phyloP scores from a whole-genome alignment of 305 asterid genomes.

The Fraxinus velutina region DNA sequence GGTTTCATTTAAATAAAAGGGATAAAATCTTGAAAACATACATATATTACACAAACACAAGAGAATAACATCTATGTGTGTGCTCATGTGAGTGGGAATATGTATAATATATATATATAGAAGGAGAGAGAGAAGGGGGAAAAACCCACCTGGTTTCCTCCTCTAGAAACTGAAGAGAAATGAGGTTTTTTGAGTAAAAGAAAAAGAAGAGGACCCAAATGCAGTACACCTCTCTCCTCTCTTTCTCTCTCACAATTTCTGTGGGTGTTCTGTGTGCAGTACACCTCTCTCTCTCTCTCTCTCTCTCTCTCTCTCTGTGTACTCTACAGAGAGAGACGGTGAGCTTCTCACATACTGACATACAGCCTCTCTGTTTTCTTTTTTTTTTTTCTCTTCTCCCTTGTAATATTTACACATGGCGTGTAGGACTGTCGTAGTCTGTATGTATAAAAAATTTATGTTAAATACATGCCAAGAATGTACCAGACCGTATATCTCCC shows the following conservation, averaged over 20 bases:
- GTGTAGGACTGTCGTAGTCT: not conserved
- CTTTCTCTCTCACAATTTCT: conserved; percentile 33
- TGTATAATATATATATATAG: not conserved
- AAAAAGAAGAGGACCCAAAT: conserved; percentile 31
- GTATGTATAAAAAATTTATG: conserved; percentile 8
- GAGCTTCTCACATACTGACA: conserved; percentile 59
- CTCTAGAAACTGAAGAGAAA: conserved; percentile 39
- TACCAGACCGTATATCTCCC: conserved; percentile 19
- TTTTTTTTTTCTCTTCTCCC: not conserved
- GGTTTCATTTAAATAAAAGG: not conserved
- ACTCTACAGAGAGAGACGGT: conserved; percentile 58
- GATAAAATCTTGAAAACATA: conserved; percentile 21
- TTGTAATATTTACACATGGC: conserved; percentile 12
- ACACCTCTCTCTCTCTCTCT: conserved; percentile 47
- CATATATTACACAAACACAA: not conserved
- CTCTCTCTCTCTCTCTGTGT: conserved; percentile 22
- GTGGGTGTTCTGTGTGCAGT: conserved; percentile 34
- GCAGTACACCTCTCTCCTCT: conserved; percentile 40
- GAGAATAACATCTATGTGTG: not conserved
- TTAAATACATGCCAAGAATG: conserved; percentile 10
- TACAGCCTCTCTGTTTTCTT: conserved; percentile 17
- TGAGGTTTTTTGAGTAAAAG: conserved; percentile 22
- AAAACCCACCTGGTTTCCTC: conserved; percentile 55
- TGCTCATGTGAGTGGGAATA: not conserved
- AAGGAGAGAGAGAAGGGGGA: not conserved